Percentiles rank a stretch among this genome's conserved stretches.
Evolutionary conservation across 352 stramenopile genomes (phyloP).

Genomic region (Chrysophaeum taylorii): DNA sequence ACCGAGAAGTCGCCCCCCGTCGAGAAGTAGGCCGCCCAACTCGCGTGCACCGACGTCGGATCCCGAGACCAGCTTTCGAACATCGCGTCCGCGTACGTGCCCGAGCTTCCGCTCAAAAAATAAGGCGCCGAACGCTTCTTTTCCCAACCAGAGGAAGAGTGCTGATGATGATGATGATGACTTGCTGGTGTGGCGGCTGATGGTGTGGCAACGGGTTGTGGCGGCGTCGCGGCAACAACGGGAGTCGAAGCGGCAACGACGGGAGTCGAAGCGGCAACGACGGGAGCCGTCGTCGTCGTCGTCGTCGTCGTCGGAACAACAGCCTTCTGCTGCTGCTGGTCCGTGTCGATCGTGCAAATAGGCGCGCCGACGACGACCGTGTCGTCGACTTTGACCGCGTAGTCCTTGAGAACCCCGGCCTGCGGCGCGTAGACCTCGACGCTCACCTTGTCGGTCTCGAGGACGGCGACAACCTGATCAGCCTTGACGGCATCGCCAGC

Average conservation of each 20-base stretch:
- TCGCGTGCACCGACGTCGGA: conserved; percentile 61
- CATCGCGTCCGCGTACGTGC: conserved; percentile 95
- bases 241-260: too few relatives aligned
- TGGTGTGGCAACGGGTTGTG: too few relatives aligned
- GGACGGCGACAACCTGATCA: conserved; percentile 39
- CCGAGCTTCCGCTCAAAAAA: conserved; percentile 86
- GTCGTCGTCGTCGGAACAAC: too few relatives aligned
- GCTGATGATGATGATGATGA: too few relatives aligned
- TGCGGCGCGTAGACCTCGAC: conserved; percentile 6
- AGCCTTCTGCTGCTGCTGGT: too few relatives aligned
- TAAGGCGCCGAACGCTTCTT: too few relatives aligned
- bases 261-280: too few relatives aligned
- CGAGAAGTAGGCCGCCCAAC: conserved; percentile 40
- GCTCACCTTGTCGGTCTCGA: conserved; percentile 39
- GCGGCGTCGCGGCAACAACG: too few relatives aligned
- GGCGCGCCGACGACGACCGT: conserved; percentile 10
- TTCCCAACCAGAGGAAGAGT: too few relatives aligned
- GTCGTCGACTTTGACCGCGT: background rate
- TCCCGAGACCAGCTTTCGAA: conserved; percentile 80
- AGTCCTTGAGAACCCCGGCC: conserved; percentile 2
- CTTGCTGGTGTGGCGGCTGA: too few relatives aligned
- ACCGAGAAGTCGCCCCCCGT: conserved; percentile 17
- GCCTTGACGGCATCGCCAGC: conserved; percentile 32
- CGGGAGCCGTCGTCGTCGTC: too few relatives aligned
- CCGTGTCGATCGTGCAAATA: background rate